Base-by-base conservation (phyloP, 352 stramenopile species). In the Globisporangium irregulare region DNA sequence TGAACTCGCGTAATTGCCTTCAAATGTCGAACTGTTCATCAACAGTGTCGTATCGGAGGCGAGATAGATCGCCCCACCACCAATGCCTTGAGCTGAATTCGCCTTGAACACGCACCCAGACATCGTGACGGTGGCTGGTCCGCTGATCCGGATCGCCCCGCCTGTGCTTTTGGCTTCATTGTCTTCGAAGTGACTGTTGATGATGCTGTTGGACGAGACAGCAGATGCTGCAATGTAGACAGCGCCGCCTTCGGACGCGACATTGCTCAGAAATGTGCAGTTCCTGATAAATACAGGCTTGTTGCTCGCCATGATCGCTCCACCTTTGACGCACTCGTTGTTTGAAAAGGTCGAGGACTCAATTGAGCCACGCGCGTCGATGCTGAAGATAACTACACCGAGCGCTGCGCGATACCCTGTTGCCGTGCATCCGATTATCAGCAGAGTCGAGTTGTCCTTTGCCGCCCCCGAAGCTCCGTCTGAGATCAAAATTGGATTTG, bases 371-470 rank as follows among this genome's bases (percentile, higher is more conserved):
- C 46, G 67, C 8, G 60, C 18, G 22, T 72, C 61, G 48, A 72
- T 51, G n/a, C 34, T 53, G 55, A 69, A 41, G 32, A 61, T 48
- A 25, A 57, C 50, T 9, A 62, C 61, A 9, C 54, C 67, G 15
- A 48, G 32, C 32, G 59, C 57, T 15, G 66, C 46, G n/a, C 50
- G 36, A 34, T 71, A 71, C 1, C 66, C 34, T 12, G 2, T 59
- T 6, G 62, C 58, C 4, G 32, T 38, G n/a, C 60, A 68, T 6
- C 41, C 59, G 18, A 15, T 25, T 14, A 64, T 64, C 7, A 20
- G 3, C 2, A 64, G 34, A n/a, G 14, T 66, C 34, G 61, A 62
- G 34, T 72, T 75, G 43, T 75, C 70, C 38, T 69, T 72, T 20
- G 38, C 50, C 3, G 62, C 32, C 0, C 70, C 66, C 6, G 55